Conservation (phyloP, 164 flowering plant species). For the Kingdonia uniflora region DNA sequence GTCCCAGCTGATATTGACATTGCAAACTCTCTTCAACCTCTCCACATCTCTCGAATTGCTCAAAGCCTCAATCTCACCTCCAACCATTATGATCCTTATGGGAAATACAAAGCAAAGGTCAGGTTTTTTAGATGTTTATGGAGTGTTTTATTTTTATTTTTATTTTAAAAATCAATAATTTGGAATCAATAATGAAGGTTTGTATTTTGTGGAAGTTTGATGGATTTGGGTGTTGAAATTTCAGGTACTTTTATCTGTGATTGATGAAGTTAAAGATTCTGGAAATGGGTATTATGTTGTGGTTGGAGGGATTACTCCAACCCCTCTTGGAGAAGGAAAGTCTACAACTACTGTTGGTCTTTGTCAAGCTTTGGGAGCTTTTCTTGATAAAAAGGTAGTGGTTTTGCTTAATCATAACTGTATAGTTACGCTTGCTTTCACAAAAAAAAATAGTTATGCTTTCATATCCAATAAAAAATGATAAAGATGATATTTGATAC, state of each 20-base stretch:
- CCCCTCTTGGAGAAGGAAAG: conserved; percentile 99
- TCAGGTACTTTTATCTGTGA: conserved; percentile 71
- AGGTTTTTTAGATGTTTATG: not conserved
- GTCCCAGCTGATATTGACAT: conserved; percentile 97
- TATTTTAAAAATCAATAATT: too few relatives aligned
- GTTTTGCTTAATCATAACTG: too few relatives aligned
- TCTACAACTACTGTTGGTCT: conserved; percentile 98
- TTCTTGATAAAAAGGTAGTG: conserved; percentile 85
- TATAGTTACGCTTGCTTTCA: too few relatives aligned
- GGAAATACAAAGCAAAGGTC: conserved; percentile 99
- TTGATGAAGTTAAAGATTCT: conserved; percentile 71
- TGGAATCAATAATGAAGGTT: too few relatives aligned
- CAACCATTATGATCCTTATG: conserved; percentile 82
- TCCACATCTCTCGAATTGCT: conserved; percentile 87
- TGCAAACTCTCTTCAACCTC: conserved; percentile 78
- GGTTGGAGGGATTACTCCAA: conserved; percentile 98
- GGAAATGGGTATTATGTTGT: conserved; percentile 92
- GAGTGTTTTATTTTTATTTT: too few relatives aligned
- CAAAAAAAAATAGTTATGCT: too few relatives aligned
- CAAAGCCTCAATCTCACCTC: conserved; percentile 59
- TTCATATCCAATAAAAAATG: too few relatives aligned
- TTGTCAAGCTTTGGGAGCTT: conserved; percentile 96
- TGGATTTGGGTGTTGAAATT: conserved; percentile 2
- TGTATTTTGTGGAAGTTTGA: conserved; percentile 4
- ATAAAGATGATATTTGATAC: too few relatives aligned